A percentile compares a stretch with the other conserved stretches of the same genome.
phyloP scores from a whole-genome alignment of 179 eudicot genomes.

The Patellifolia procumbens region DNA sequence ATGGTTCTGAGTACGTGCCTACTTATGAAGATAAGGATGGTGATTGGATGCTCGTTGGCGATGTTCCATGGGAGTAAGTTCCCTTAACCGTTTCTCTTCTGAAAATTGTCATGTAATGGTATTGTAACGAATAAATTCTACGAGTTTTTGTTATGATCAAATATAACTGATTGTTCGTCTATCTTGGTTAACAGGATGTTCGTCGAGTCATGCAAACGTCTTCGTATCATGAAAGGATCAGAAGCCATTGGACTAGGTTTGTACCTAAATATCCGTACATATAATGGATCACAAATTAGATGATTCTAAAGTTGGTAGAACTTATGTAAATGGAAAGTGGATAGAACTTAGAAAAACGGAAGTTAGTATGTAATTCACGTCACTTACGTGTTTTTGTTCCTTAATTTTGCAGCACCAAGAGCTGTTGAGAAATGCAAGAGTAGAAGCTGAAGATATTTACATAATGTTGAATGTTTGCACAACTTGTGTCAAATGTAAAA shows the following conservation, averaged over 20 bases:
- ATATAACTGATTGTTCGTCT: constrained; percentile 1
- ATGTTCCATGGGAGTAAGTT: constrained; percentile 83
- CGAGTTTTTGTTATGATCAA: background rate
- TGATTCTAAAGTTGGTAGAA: too few species aligned
- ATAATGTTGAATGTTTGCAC: background rate
- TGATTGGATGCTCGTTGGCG: constrained; percentile 89
- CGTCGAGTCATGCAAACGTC: constrained; percentile 53
- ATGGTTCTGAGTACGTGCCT: constrained; percentile 73
- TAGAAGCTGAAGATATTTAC: constrained; percentile 35
- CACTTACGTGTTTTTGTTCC: too few species aligned
- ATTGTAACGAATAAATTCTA: background rate
- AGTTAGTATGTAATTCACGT: too few species aligned
- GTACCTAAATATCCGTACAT: background rate
- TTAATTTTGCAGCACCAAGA: constrained; percentile 44
- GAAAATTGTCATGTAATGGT: background rate
- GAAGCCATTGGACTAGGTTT: constrained; percentile 55
- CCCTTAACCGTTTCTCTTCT: too few species aligned
- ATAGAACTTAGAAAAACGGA: too few species aligned
- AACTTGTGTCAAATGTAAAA: constrained; percentile 33
- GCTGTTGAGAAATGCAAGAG: constrained; percentile 51
- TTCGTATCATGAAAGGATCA: constrained; percentile 56
- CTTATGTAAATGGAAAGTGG: too few species aligned
- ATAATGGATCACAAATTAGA: background rate
- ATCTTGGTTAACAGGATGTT: constrained; percentile 37
- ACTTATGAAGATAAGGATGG: constrained; percentile 83